These are phyloP conservation scores for Fusarium robinianum DNA, from an alignment of 2,329 filamentous ascomycete genomes.

Conservation along the genomic window DNA sequence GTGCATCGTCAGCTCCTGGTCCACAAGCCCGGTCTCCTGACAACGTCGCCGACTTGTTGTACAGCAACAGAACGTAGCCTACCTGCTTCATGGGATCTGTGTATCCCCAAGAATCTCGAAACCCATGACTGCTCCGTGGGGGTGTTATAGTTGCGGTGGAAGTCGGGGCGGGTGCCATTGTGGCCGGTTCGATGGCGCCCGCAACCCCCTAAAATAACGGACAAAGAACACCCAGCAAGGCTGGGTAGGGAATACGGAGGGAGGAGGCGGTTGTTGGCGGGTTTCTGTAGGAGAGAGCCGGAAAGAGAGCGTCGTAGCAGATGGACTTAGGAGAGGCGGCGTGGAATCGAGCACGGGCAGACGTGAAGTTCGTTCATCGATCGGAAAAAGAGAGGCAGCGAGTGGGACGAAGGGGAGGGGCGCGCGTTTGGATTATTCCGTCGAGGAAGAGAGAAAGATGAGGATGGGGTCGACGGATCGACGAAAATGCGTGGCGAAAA, in stretches of 20 bases:
- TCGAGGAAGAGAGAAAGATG: conserved; percentile 20
- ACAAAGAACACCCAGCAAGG: conserved; percentile 2
- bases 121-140: conserved; percentile 54
- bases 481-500: conserved; percentile 12
- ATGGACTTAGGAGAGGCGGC: too few relatives aligned
- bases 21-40: background rate
- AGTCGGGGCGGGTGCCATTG: conserved; percentile 56
- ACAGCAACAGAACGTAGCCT: conserved; percentile 27
- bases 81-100: conserved; percentile 45
- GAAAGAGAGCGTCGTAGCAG: conserved; percentile 9
- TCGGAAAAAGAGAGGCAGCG: conserved; percentile 21
- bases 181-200: conserved; percentile 51
- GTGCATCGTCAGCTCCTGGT: conserved; percentile 21
- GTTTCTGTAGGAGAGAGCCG: conserved; percentile 3
- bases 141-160: conserved; percentile 54
- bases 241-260: background rate
- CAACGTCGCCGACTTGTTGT: background rate
- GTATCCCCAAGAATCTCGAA: conserved; percentile 52
- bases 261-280: conserved; percentile 3
- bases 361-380: background rate
- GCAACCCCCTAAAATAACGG: conserved; percentile 33
- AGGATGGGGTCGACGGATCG: conserved; percentile 18
- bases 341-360: background rate
- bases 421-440: conserved; percentile 18
- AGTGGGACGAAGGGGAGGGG: conserved; percentile 17